Evolutionary conservation across 352 stramenopile species (phyloP).

Genomic region (Thraustotheca clavata): DNA sequence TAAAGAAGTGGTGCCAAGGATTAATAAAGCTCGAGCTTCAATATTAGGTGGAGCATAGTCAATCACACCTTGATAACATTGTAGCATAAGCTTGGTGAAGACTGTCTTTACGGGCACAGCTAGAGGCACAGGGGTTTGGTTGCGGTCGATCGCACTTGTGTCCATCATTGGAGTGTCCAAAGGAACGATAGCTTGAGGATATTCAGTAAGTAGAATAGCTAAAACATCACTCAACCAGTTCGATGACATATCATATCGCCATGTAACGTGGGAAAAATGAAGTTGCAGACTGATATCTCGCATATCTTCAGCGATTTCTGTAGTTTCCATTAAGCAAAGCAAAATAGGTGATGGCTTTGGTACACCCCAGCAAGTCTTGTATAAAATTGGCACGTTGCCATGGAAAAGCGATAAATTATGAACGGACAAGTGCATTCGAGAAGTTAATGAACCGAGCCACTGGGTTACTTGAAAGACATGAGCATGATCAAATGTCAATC

Average conservation of each 20-base stretch:
- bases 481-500: slow-evolving; percentile 66
- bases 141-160: slow-evolving; percentile 34
- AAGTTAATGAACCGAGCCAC: slow-evolving; percentile 77
- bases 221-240: slow-evolving; percentile 75
- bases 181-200: slow-evolving; percentile 72
- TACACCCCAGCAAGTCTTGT: slow-evolving; percentile 70
- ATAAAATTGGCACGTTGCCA: slow-evolving; percentile 64
- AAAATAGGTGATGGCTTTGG: slow-evolving; percentile 45
- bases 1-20: slow-evolving; percentile 61
- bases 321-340: slow-evolving; percentile 66
- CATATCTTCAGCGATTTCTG: slow-evolving; percentile 57
- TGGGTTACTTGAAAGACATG: slow-evolving; percentile 81
- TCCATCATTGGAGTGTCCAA: slow-evolving; percentile 65
- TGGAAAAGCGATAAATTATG: slow-evolving; percentile 72
- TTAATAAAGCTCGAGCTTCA: slow-evolving; percentile 33
- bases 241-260: slow-evolving; percentile 72
- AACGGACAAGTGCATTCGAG: slow-evolving; percentile 55
- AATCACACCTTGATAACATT: slow-evolving; percentile 72
- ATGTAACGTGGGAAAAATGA: slow-evolving; percentile 75
- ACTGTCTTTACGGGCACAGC: slow-evolving; percentile 66
- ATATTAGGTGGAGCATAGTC: slow-evolving; percentile 59
- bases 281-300: slow-evolving; percentile 81
- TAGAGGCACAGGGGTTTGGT: slow-evolving; percentile 52
- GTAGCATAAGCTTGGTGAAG: slow-evolving; percentile 84
- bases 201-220: slow-evolving; percentile 70